Percentiles rank a stretch among this genome's conserved stretches.
phyloP scores from a whole-genome alignment of 306 rosid genomes.

The Urtica urens region DNA sequence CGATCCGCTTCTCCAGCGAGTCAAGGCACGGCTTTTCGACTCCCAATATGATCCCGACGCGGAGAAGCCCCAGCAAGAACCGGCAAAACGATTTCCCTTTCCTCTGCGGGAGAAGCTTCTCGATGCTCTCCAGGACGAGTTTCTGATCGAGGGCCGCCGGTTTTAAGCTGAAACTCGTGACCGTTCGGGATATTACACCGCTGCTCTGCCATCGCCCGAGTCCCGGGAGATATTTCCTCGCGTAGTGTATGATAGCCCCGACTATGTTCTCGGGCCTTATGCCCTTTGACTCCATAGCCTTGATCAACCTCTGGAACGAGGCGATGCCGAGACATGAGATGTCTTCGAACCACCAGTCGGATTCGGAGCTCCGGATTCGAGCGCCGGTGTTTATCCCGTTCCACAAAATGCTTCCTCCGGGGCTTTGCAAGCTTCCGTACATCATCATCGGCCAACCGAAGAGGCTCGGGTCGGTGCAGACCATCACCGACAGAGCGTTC shows the following conservation, averaged over 20 bases:
- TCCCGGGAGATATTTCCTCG: conserved; percentile 86
- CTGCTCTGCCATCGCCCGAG: conserved; percentile 76
- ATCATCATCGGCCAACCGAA: conserved; percentile 99
- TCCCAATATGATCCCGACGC: conserved; percentile 72
- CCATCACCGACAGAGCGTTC: conserved; percentile 79
- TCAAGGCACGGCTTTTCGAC: conserved; percentile 48
- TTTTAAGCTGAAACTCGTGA: conserved; percentile 64
- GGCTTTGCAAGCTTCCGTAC: conserved; percentile 97
- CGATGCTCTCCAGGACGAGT: conserved; percentile 60
- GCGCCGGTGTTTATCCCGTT: conserved; percentile 97
- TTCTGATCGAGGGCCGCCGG: conserved; percentile 71
- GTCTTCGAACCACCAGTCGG: conserved; percentile 99
- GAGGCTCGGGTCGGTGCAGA: conserved; percentile 87
- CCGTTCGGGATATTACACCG: conserved; percentile 46
- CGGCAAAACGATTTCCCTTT: conserved; percentile 75
- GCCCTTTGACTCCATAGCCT: conserved; percentile 76
- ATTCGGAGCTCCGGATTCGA: conserved; percentile 67
- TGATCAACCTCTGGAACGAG: conserved; percentile 72
- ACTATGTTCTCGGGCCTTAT: conserved; percentile 67
- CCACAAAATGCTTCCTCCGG: conserved; percentile 97
- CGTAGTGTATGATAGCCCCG: conserved; percentile 74
- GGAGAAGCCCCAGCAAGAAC: conserved; percentile 80
- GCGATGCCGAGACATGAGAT: conserved; percentile 67
- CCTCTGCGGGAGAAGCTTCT: conserved; percentile 76
- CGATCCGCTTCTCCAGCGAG: conserved; percentile 72